Conservation (phyloP, 2,329 filamentous ascomycete species). For the Allantophomopsis lycopodina region DNA sequence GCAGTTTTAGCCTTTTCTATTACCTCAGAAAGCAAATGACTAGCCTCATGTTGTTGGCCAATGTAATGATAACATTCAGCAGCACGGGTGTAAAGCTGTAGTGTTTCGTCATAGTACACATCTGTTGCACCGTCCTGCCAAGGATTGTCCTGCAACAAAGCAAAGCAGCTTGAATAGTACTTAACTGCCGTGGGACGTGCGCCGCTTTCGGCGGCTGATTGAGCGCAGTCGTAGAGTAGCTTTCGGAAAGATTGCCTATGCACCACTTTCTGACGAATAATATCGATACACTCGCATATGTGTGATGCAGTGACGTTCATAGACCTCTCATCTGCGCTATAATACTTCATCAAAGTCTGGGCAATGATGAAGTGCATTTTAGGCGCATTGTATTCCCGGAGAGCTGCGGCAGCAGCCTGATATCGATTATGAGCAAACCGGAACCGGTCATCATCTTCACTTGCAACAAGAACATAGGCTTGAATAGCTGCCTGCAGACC, state of each 20-base stretch:
- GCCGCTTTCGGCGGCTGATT: slow-evolving; percentile 66
- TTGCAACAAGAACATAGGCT: slow-evolving; percentile 67
- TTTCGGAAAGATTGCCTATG: slow-evolving; percentile 50
- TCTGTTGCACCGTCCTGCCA: slow-evolving; percentile 62
- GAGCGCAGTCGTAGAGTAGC: slow-evolving; percentile 66
- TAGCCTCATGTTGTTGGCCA: slow-evolving; percentile 54
- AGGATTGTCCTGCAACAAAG: slow-evolving; percentile 63
- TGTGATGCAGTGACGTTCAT: slow-evolving; percentile 68
- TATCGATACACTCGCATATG: slow-evolving; percentile 61
- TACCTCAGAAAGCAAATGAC: slow-evolving; percentile 53
- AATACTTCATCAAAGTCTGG: slow-evolving; percentile 65
- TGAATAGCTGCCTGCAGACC: slow-evolving; percentile 75
- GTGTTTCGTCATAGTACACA: slow-evolving; percentile 74
- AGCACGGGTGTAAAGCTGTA: slow-evolving; percentile 63
- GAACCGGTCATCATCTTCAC: slow-evolving; percentile 76
- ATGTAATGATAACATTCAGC: slow-evolving; percentile 77
- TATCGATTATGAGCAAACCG: slow-evolving; percentile 84
- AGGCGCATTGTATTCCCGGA: slow-evolving; percentile 54
- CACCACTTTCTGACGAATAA: slow-evolving; percentile 54
- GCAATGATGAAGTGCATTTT: slow-evolving; percentile 91
- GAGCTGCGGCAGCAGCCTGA: slow-evolving; percentile 55
- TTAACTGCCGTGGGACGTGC: slow-evolving; percentile 70
- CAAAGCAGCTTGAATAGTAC: slow-evolving; percentile 66
- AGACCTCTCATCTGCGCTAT: slow-evolving; percentile 41
- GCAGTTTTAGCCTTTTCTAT: slow-evolving; percentile 57